Conservation (phyloP, 2,329 filamentous ascomycete genomes). For the Cladosporium cucumerinum region DNA sequence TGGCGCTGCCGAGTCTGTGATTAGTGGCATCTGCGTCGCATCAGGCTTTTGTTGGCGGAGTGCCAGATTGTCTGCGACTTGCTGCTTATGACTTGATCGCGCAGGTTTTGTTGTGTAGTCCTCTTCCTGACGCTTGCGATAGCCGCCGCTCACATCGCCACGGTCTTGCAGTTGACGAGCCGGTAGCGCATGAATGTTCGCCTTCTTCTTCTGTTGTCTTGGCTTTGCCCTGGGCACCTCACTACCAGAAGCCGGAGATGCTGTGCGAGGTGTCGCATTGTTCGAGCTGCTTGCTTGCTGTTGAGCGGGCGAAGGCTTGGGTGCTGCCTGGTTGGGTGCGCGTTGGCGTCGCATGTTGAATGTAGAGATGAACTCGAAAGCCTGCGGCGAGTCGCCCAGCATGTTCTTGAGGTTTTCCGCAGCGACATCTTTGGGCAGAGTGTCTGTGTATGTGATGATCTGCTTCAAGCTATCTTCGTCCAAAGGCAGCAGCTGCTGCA, state of each 20-base stretch:
- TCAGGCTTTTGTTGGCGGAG: constrained; percentile 49
- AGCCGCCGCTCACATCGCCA: constrained; percentile 64
- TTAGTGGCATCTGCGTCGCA: constrained; percentile 43
- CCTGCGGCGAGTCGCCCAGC: constrained; percentile 77
- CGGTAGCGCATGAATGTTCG: constrained; percentile 36
- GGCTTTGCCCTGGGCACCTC: constrained; percentile 28
- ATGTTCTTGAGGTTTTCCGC: constrained; percentile 84
- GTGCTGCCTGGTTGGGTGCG: constrained; percentile 27
- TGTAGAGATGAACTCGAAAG: constrained; percentile 66
- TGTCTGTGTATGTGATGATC: constrained; percentile 75
- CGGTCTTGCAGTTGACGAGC: constrained; percentile 54
- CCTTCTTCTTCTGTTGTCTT: constrained; percentile 43
- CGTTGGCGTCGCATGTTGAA: constrained; percentile 65
- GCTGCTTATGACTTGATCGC: constrained; percentile 37
- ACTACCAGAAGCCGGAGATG: constrained; percentile 19
- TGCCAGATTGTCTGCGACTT: constrained; percentile 44
- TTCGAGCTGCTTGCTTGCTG: background rate
- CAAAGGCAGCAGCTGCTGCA: constrained; percentile 76
- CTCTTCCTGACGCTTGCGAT: constrained; percentile 69
- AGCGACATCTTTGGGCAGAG: constrained; percentile 71
- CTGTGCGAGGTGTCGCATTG: constrained; percentile 20
- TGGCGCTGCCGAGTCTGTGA: constrained; percentile 46
- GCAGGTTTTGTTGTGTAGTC: constrained; percentile 64
- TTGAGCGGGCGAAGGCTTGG: constrained; percentile 8
- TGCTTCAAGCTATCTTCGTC: constrained; percentile 82